Percentiles rank a stretch among this genome's conserved stretches.
These are phyloP conservation scores for Pyrenochaeta sp. DNA, from an alignment of 2,329 filamentous ascomycete species.

Conservation along the genomic window DNA sequence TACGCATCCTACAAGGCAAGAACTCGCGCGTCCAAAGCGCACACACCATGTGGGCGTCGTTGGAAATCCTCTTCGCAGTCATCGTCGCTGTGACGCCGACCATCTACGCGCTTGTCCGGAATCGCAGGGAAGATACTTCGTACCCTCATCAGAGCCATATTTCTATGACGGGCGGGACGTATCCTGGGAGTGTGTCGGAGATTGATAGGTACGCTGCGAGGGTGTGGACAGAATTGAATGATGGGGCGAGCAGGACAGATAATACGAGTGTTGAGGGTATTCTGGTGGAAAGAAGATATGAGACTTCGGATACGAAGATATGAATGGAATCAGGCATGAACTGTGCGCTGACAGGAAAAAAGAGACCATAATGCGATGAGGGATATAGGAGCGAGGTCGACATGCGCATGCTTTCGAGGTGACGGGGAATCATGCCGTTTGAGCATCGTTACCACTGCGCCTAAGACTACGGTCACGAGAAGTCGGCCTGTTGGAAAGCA, in stretches of 20 bases:
- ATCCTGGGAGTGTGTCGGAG: constrained; percentile 2
- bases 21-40: constrained; percentile 18
- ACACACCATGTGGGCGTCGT: constrained; percentile 25
- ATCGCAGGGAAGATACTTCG: constrained; percentile 14
- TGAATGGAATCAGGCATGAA: background rate
- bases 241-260: constrained; percentile 11
- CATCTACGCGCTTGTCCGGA: constrained; percentile 24
- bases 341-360: no score
- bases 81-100: constrained; percentile 28
- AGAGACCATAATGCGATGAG: no score
- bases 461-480: no score
- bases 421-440: no score
- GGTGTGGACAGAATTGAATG: constrained; percentile 21
- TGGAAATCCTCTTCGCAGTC: constrained; percentile 23
- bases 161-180: constrained; percentile 10
- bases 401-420: no score
- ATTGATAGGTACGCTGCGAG: constrained; percentile 8
- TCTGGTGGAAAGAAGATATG: constrained; percentile 11
- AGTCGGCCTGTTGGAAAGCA: no score
- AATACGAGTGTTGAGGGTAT: constrained; percentile 18
- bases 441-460: no score
- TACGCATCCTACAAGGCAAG: constrained; percentile 22
- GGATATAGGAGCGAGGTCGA: no score
- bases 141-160: constrained; percentile 16
- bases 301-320: constrained; percentile 8